These are phyloP conservation scores for Agastache rugosa DNA, from an alignment of 257 asterid genomes.

Conservation along the genomic window DNA sequence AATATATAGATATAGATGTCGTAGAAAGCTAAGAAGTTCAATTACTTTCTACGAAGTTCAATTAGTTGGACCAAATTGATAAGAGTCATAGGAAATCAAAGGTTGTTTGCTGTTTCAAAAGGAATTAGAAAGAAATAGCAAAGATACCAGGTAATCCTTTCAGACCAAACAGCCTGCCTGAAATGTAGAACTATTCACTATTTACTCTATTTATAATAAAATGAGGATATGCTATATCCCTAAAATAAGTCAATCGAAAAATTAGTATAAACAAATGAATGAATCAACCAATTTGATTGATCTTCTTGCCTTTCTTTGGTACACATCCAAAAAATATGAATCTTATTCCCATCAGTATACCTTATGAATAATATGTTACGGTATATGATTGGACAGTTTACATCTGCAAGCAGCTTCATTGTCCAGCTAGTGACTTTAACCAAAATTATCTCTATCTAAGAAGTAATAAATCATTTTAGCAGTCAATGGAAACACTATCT, in stretches of 20 bases:
- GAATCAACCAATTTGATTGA: background rate
- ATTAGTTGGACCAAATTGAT: background rate
- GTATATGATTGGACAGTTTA: background rate
- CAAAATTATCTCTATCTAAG: background rate
- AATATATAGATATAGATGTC: background rate
- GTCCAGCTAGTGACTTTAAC: conserved; percentile 19
- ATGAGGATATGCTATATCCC: background rate
- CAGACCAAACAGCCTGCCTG: background rate
- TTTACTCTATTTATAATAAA: background rate
- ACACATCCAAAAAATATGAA: background rate
- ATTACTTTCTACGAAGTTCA: background rate
- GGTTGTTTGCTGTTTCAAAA: background rate
- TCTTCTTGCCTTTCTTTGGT: background rate
- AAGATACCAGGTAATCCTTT: background rate
- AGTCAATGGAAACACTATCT: background rate
- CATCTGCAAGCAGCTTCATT: conserved; percentile 4
- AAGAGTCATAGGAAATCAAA: background rate
- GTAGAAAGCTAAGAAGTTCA: background rate
- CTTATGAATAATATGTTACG: background rate
- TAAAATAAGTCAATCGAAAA: background rate
- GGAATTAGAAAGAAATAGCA: background rate
- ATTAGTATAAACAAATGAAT: too few species aligned
- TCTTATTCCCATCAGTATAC: background rate
- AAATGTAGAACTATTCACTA: background rate
- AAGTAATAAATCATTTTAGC: conserved; percentile 6